A percentile compares a stretch with the other conserved stretches of the same genome.
phyloP scores from a whole-genome alignment of 495 filamentous ascomycete species.

The Penicillium cosmopolitanum region DNA sequence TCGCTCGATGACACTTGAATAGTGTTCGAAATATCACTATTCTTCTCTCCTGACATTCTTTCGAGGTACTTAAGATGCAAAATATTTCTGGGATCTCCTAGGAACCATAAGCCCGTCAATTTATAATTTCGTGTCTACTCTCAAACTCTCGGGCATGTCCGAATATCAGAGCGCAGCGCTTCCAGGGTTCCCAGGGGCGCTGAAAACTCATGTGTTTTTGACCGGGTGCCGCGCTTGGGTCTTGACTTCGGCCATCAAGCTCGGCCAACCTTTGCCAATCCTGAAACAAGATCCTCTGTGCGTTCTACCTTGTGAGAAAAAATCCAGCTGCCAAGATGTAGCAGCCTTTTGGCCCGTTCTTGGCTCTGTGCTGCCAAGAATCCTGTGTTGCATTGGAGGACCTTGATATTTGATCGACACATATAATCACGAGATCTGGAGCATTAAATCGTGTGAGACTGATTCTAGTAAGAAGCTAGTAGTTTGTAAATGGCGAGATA shows the following conservation, averaged over 20 bases:
- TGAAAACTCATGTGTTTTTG: neutral
- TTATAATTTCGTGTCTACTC: slow-evolving; percentile 2
- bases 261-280: slow-evolving; percentile 7
- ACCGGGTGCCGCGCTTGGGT: slow-evolving; percentile 1
- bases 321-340: neutral
- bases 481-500: neutral
- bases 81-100: neutral
- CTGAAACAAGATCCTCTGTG: slow-evolving; percentile 3
- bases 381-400: slow-evolving; percentile 7
- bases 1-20: neutral
- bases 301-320: slow-evolving; percentile 1
- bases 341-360: neutral
- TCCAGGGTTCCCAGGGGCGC: slow-evolving; percentile 5
- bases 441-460: neutral
- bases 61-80: neutral
- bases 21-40: neutral
- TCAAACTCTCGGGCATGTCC: neutral
- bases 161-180: neutral
- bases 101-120: neutral
- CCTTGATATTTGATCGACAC: neutral
- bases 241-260: slow-evolving; percentile 2
- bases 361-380: slow-evolving; percentile 10
- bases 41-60: slow-evolving; percentile 5
- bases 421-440: neutral
- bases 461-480: neutral